phyloP scores from a whole-genome alignment of 495 filamentous ascomycete species.

The Bacidia gigantensis region DNA sequence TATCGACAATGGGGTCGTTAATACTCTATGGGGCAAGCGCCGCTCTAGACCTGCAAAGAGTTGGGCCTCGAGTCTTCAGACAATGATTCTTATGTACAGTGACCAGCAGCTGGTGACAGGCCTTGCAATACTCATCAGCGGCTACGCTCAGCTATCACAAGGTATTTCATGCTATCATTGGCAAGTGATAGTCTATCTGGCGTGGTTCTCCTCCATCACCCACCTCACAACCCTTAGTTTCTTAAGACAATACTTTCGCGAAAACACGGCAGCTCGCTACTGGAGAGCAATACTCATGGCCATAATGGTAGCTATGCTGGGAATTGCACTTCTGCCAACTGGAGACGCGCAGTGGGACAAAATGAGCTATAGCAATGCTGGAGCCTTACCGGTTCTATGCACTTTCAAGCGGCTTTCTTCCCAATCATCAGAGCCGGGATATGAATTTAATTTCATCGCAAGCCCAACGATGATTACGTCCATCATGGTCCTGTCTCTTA shows the following conservation, averaged over 20 bases:
- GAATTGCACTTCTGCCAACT: not conserved
- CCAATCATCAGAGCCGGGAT: not conserved
- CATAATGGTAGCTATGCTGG: conserved; percentile 2
- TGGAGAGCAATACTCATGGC: conserved; percentile 7
- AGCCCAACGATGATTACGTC: no score
- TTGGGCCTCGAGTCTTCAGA: conserved; percentile 2
- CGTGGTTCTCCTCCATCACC: conserved; percentile 30
- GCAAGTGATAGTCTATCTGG: conserved; percentile 24
- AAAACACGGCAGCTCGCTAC: not conserved
- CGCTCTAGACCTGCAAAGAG: not conserved
- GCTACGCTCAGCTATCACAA: conserved; percentile 10
- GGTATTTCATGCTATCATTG: conserved; percentile 26
- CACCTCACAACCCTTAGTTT: conserved; percentile 27
- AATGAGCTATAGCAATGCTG: not conserved
- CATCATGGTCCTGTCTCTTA: no score
- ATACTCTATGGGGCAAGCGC: not conserved
- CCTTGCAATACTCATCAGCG: conserved; percentile 16
- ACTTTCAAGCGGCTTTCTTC: not conserved
- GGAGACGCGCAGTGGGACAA: not conserved
- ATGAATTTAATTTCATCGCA: no score
- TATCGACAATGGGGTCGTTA: not conserved
- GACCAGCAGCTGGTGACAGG: conserved; percentile 17
- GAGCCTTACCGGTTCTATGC: not conserved
- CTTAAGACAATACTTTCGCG: conserved; percentile 16
- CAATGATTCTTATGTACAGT: conserved; percentile 8